Base-by-base conservation (phyloP, 2,329 filamentous ascomycete species). In the Phialemonium atrogriseum region DNA sequence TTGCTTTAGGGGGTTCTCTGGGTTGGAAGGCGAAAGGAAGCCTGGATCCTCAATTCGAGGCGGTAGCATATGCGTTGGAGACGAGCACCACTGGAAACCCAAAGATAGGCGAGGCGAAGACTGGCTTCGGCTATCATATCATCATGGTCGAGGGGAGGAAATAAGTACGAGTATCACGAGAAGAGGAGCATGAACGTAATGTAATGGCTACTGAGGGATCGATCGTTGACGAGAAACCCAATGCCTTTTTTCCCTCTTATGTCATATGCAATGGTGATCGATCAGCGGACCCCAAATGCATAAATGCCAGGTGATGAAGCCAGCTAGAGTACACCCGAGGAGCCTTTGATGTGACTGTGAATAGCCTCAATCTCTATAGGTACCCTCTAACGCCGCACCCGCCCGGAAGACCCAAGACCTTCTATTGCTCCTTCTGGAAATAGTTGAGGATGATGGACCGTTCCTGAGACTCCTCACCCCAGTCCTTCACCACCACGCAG, bases 381-480 rank as follows among this genome's bases (percentile, higher is more conserved):
- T 33, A 49, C 50, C 47, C 37, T 32, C 36, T 31, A 46, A 56
- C 52, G 54, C 57, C 56, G 42, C 44, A 44, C 46, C 35, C 40
- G 45, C 33, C 37, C 34, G 38, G 35, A 44, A 33, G 40, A 22
- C 28, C n/a, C 33, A 29, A 28, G 27, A 29, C 30, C 38, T 36
- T 56, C 69, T 79, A 80, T 63, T 79, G 75, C 66, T 79, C 75
- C 64, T 87, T 94, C 76, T 94, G 84, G 88, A 98, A 96, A 84
- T 98, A 98, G 83, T 98, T 94, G 68, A 98, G 86, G 64, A 98
- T 84, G 69, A 96, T 87, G 59, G 81, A 86, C 62, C 91, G 88
- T 80, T 98, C 91, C 74, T 94, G 88, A 51, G 84, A 93, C 77
- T 98, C 91, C 80, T 96, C 91, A 78, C 91, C 91, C 91, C 91